These are phyloP conservation scores for Pichiaceae sp. DNA, from an alignment of 1,139 yeast genomes.

Conservation along the genomic window DNA sequence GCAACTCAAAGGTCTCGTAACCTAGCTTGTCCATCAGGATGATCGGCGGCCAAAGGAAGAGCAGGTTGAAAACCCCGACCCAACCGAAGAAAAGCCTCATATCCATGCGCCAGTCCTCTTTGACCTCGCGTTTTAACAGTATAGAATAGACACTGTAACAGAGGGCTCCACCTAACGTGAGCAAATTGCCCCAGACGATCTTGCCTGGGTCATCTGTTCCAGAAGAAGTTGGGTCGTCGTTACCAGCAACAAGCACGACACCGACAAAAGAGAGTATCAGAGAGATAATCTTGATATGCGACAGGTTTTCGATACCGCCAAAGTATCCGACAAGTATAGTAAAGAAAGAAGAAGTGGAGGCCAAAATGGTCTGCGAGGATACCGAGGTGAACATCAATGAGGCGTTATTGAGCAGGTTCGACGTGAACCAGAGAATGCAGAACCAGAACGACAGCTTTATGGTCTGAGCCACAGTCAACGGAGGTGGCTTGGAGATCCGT, in stretches of 20 bases:
- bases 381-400: constrained; percentile 83
- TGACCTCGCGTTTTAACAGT: constrained; percentile 62
- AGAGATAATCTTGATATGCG: constrained; percentile 42
- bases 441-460: constrained; percentile 66
- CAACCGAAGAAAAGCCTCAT: constrained; percentile 89
- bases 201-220: constrained; percentile 10
- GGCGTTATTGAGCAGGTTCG: constrained; percentile 84
- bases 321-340: constrained; percentile 77
- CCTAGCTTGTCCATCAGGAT: constrained; percentile 54
- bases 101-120: constrained; percentile 65
- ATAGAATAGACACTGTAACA: constrained; percentile 92
- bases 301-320: constrained; percentile 63
- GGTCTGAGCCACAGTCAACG: constrained; percentile 36
- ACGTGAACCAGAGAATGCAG: constrained; percentile 80
- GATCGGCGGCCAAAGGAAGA: constrained; percentile 79
- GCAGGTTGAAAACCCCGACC: constrained; percentile 76
- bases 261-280: constrained; percentile 65
- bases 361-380: constrained; percentile 84
- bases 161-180: constrained; percentile 78
- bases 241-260: constrained; percentile 62
- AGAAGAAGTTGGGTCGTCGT: constrained; percentile 19
- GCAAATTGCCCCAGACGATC: constrained; percentile 62
- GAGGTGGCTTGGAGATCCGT: constrained; percentile 12
- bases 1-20: constrained; percentile 65
- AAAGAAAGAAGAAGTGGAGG: constrained; percentile 89